These are phyloP conservation scores for Ganoderma leucocontextum DNA, from an alignment of 1,284 basidiomycete genomes.

Conservation along the genomic window DNA sequence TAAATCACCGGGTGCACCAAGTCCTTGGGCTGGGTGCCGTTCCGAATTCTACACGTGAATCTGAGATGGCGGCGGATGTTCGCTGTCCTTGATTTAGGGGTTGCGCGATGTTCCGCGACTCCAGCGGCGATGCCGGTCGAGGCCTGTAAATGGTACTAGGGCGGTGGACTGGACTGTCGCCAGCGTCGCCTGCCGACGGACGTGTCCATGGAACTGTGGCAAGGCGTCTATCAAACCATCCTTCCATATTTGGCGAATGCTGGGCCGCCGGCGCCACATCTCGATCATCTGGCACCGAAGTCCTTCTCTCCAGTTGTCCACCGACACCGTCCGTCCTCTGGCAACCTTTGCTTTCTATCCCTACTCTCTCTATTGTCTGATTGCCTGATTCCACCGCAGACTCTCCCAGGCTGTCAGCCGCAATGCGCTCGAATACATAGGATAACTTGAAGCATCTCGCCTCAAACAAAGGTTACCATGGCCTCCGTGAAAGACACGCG, in stretches of 20 bases:
- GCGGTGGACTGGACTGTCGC: background rate
- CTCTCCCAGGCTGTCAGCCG: background rate
- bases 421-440: background rate
- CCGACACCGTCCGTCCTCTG: background rate
- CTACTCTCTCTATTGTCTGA: background rate
- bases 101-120: background rate
- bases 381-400: background rate
- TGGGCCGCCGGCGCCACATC: background rate
- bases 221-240: slow-evolving; percentile 5
- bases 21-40: background rate
- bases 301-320: background rate
- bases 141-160: background rate
- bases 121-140: background rate
- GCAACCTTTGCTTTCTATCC: background rate
- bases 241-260: background rate
- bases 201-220: background rate
- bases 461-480: background rate
- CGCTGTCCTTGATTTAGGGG: background rate
- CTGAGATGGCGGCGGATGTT: background rate
- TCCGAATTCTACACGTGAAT: background rate
- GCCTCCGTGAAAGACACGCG: background rate
- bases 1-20: background rate
- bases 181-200: background rate
- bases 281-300: background rate
- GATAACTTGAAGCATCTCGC: background rate